Percentiles rank a stretch among this genome's conserved stretches.
Conservation (phyloP, 2,329 filamentous ascomycete species). For the Paramyrothecium roridum region DNA sequence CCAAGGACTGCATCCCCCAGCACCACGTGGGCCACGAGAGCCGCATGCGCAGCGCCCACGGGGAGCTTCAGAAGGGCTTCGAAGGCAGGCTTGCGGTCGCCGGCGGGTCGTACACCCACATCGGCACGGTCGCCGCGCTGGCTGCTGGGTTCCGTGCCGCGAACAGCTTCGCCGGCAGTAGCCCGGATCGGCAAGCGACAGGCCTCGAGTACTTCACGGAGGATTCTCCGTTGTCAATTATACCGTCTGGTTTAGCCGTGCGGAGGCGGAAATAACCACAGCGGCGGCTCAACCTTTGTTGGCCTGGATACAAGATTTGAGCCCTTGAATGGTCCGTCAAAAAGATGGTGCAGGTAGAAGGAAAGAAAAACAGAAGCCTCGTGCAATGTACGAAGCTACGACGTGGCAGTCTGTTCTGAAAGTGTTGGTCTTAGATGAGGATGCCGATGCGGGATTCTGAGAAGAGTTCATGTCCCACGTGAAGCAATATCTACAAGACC, state of each 20-base stretch:
- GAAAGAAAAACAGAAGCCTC: no score
- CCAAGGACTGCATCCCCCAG: constrained; percentile 80
- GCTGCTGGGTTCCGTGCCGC: constrained; percentile 46
- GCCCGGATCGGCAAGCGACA: constrained; percentile 14
- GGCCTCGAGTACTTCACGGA: constrained; percentile 25
- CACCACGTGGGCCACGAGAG: constrained; percentile 75
- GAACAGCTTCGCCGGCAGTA: constrained; percentile 24
- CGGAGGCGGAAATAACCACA: neutral
- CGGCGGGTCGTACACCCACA: constrained; percentile 49
- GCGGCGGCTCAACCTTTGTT: no score
- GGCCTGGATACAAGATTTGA: no score
- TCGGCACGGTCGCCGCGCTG: constrained; percentile 50
- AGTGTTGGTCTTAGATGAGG: no score
- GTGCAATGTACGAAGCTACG: no score
- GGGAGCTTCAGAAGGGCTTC: constrained; percentile 53
- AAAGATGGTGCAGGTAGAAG: no score
- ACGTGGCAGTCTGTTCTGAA: no score
- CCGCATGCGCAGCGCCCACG: constrained; percentile 55
- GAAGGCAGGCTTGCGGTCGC: constrained; percentile 62
- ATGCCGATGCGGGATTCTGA: no score
- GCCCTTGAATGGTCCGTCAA: no score
- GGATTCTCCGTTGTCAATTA: neutral
- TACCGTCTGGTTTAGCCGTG: neutral
- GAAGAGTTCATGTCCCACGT: no score
- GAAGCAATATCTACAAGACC: no score